Evolutionary conservation across 1,284 basidiomycete genomes (phyloP).

Genomic region (Ganoderma resinaceum): DNA sequence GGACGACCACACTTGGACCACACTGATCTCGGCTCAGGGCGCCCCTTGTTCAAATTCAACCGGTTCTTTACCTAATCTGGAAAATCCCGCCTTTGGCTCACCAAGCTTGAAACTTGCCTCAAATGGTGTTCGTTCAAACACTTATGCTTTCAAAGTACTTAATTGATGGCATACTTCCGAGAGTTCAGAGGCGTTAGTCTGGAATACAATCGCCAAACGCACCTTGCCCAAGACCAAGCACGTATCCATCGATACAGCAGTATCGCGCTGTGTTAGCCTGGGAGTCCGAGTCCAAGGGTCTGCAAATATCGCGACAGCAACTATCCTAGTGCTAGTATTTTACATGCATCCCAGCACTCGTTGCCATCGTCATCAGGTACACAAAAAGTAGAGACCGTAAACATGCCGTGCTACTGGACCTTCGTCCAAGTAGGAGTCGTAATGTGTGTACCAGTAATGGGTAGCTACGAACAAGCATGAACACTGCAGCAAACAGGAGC

Average conservation of each 20-base stretch:
- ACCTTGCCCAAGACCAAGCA: not conserved
- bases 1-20: too few species aligned
- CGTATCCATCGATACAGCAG: not conserved
- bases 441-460: constrained; percentile 25
- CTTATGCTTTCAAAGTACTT: too few species aligned
- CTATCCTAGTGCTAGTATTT: constrained; percentile 28
- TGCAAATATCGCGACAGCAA: constrained; percentile 23
- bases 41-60: not conserved
- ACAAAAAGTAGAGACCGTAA: constrained; percentile 32
- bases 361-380: constrained; percentile 29
- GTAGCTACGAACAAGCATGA: constrained; percentile 20
- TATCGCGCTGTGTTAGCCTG: not conserved
- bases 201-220: too few species aligned
- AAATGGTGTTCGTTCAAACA: too few species aligned
- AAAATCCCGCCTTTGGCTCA: not conserved
- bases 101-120: too few species aligned
- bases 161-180: too few species aligned
- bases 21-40: not conserved
- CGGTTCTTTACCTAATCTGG: not conserved
- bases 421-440: constrained; percentile 34
- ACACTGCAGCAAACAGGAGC: constrained; percentile 19
- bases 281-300: constrained; percentile 15
- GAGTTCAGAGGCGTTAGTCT: too few species aligned
- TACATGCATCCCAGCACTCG: constrained; percentile 32
- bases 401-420: constrained; percentile 35